phyloP scores from a whole-genome alignment of 805 yeast genomes.

The Yamadazyma philogaea region DNA sequence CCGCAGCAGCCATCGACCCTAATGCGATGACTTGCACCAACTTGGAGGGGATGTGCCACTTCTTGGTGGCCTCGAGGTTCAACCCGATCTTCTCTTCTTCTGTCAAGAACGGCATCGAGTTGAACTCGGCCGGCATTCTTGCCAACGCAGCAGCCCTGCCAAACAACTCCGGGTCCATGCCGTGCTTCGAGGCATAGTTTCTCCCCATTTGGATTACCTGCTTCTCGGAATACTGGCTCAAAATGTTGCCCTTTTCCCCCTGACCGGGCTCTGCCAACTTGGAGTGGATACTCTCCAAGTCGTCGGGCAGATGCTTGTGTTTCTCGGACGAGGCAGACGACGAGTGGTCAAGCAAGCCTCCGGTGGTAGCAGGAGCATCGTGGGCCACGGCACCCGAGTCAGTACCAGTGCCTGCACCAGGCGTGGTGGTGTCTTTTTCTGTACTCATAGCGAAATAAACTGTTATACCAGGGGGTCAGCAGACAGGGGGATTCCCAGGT shows the following conservation, averaged over 20 bases:
- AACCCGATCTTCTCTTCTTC: slow-evolving; percentile 47
- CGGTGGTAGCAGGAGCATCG: not conserved
- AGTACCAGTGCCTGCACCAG: not conserved
- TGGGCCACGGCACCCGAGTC: not conserved
- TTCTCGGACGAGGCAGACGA: slow-evolving; percentile 14
- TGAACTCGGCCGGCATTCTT: slow-evolving; percentile 53
- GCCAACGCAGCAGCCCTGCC: slow-evolving; percentile 61
- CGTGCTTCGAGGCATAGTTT: slow-evolving; percentile 56
- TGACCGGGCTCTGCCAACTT: slow-evolving; percentile 19
- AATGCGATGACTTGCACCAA: slow-evolving; percentile 53
- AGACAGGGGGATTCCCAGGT: not conserved
- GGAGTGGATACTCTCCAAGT: slow-evolving; percentile 19
- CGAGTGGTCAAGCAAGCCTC: slow-evolving; percentile 1
- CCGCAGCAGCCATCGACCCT: slow-evolving; percentile 67
- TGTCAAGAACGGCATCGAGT: slow-evolving; percentile 50
- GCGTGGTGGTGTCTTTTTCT: not conserved
- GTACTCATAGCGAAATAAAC: not conserved
- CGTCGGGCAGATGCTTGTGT: slow-evolving; percentile 11
- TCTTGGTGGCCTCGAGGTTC: slow-evolving; percentile 44
- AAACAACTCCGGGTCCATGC: slow-evolving; percentile 56
- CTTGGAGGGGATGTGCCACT: slow-evolving; percentile 46
- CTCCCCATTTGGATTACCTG: slow-evolving; percentile 71
- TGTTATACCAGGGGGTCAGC: not conserved
- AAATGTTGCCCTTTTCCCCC: slow-evolving; percentile 41
- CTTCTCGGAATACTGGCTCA: slow-evolving; percentile 55